Evolutionary conservation across 129 eudicot species (phyloP).

Genomic region (Saussurea involucrata): DNA sequence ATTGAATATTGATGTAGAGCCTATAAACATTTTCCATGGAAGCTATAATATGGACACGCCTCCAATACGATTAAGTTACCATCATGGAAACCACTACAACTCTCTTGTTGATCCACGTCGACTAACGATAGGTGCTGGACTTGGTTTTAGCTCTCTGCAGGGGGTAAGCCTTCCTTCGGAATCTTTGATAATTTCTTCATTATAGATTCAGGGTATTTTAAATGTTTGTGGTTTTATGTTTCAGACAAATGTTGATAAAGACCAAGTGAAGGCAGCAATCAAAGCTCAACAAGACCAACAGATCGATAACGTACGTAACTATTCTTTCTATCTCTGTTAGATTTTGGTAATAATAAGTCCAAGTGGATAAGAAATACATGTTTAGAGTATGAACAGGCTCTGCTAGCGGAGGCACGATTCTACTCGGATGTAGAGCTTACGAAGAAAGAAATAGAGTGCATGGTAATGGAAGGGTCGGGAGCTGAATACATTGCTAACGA

Average conservation of each 20-base stretch:
- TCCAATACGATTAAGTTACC: conserved; percentile 86
- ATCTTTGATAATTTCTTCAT: background rate
- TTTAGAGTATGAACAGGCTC: conserved; percentile 50
- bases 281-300: conserved; percentile 99
- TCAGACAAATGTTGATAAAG: conserved; percentile 78
- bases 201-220: background rate
- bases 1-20: conserved; percentile 65
- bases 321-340: background rate
- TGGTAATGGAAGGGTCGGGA: conserved; percentile 97
- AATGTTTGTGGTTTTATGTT: background rate
- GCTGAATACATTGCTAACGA: conserved; percentile 81
- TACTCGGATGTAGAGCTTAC: conserved; percentile 96
- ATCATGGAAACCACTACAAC: conserved; percentile 95
- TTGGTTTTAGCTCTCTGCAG: conserved; percentile 85
- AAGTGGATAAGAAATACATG: background rate
- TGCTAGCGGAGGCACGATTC: conserved; percentile 26
- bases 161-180: conserved; percentile 68
- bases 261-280: conserved; percentile 97
- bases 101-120: conserved; percentile 97
- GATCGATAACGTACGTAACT: conserved; percentile 80
- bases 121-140: conserved; percentile 85
- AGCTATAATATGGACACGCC: conserved; percentile 81
- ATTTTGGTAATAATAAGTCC: background rate
- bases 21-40: conserved; percentile 94
- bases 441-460: conserved; percentile 91